Percentiles rank a stretch among this genome's conserved stretches.
Evolutionary conservation across 257 asterid genomes (phyloP).

Genomic region (Solanum boliviense): DNA sequence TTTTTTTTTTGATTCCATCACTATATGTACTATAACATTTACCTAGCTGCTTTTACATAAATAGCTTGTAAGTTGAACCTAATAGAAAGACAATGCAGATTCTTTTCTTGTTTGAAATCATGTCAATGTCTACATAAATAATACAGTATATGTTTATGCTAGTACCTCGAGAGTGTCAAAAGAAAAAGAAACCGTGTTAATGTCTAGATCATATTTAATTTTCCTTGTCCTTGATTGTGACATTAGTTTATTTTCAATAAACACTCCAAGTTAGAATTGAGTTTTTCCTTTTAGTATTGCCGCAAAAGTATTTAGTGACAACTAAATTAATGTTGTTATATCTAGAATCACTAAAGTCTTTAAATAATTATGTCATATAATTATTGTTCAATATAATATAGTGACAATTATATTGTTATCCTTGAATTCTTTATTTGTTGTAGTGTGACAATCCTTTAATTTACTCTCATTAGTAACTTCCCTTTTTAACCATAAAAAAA

Average conservation of each 20-base stretch:
- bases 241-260: background rate
- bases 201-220: background rate
- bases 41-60: background rate
- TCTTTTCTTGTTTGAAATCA: background rate
- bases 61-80: background rate
- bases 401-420: background rate
- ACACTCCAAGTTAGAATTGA: background rate
- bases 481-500: background rate
- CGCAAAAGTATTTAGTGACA: background rate
- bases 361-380: background rate
- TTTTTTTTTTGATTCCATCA: background rate
- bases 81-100: background rate
- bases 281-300: no score
- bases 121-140: background rate
- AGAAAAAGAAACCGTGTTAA: background rate
- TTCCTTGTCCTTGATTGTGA: background rate
- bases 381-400: no score
- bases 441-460: background rate
- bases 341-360: fast-evolving
- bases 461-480: background rate
- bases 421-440: background rate
- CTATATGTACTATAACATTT: background rate
- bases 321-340: no score
- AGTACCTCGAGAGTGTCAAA: background rate
- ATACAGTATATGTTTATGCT: background rate